Evolutionary conservation across 371 early-diverging fungal species (phyloP).

Genomic region (Syncephalastrum contaminatum): DNA sequence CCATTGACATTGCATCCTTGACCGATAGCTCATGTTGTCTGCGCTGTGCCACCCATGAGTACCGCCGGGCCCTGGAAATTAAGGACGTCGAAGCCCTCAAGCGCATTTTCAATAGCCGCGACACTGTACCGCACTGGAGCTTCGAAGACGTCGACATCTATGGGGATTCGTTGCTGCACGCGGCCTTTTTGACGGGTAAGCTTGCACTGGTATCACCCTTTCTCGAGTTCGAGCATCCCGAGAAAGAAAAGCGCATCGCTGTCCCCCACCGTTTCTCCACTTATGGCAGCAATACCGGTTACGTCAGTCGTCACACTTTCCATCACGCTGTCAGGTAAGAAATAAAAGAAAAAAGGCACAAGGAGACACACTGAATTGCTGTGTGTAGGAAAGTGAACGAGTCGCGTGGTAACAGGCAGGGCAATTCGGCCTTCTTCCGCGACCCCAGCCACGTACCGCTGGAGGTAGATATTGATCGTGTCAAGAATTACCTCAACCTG

Average conservation of each 20-base stretch:
- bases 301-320: conserved; percentile 35
- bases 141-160: conserved; percentile 16
- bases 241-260: conserved; percentile 7
- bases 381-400: conserved; percentile 50
- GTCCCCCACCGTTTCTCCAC: conserved; percentile 21
- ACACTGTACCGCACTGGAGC: conserved; percentile 21
- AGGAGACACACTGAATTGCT: background rate
- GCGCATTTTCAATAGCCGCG: conserved; percentile 11
- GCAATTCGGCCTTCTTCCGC: conserved; percentile 52
- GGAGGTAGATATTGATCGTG: conserved; percentile 15
- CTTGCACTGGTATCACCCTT: conserved; percentile 19
- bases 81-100: conserved; percentile 20
- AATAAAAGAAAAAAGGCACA: background rate
- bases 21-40: conserved; percentile 33
- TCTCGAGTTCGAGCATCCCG: conserved; percentile 1
- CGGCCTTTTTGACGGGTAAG: conserved; percentile 27
- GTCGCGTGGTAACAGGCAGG: conserved; percentile 64
- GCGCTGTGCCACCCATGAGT: conserved; percentile 22
- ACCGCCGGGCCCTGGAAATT: conserved; percentile 24
- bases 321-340: conserved; percentile 30
- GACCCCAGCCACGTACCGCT: conserved; percentile 1
- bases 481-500: background rate
- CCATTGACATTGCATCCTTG: conserved; percentile 1
- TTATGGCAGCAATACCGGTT: conserved; percentile 38
- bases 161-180: conserved; percentile 15